Percentiles rank a stretch among this genome's conserved stretches.
Conservation (phyloP, 129 eudicot species). For the Pseudognaphalium luteoalbum region DNA sequence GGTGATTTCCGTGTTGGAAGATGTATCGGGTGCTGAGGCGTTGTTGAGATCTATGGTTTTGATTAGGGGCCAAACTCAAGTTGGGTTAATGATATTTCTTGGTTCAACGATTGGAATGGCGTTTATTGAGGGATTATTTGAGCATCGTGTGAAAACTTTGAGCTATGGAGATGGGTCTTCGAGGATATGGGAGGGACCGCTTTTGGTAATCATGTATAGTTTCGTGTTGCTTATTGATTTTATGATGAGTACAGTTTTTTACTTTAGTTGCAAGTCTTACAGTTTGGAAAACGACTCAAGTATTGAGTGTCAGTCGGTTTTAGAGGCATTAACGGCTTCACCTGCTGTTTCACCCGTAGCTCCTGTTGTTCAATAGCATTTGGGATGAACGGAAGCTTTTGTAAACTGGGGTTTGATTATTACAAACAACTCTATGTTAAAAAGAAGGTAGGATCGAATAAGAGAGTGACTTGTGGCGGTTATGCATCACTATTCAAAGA, state of each 20-base stretch:
- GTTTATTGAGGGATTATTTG: conserved; percentile 85
- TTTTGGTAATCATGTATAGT: conserved; percentile 89
- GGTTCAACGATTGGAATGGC: conserved; percentile 89
- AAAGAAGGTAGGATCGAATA: too few species aligned
- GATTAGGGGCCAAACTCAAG: conserved; percentile 90
- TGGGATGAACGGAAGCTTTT: background rate
- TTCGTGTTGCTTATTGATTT: conserved; percentile 84
- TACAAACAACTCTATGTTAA: too few species aligned
- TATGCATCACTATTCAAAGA: too few species aligned
- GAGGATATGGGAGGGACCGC: conserved; percentile 97
- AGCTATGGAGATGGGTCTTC: conserved; percentile 97
- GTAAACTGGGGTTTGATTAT: conserved; percentile 2
- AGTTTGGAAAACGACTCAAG: conserved; percentile 65
- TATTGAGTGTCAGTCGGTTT: conserved; percentile 66
- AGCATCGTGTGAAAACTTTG: conserved; percentile 87
- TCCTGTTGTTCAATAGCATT: conserved; percentile 34
- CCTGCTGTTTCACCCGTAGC: conserved; percentile 43
- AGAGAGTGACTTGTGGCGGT: too few species aligned
- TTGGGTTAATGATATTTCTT: conserved; percentile 85
- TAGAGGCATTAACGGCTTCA: conserved; percentile 61
- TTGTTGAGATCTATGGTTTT: conserved; percentile 70
- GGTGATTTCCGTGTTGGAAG: conserved; percentile 94
- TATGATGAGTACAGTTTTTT: conserved; percentile 91
- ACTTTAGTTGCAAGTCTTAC: conserved; percentile 91
- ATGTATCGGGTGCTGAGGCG: conserved; percentile 80